Percentiles rank a stretch among this genome's conserved stretches.
phyloP scores from a whole-genome alignment of 495 filamentous ascomycete species.

The Podospora anserina region DNA sequence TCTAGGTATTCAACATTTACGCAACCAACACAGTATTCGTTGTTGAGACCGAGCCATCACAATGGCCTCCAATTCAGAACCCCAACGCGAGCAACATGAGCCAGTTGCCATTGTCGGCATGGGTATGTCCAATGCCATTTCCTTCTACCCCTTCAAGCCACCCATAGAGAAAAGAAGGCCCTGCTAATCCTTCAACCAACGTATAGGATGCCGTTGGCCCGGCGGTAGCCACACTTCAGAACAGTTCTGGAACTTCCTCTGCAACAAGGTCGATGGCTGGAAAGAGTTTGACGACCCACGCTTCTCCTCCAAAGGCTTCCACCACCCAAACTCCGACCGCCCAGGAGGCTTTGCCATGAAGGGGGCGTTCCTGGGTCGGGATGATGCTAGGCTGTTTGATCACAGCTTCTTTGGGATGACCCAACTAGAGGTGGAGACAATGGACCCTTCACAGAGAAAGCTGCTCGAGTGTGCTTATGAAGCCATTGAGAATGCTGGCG shows the following conservation, averaged over 20 bases:
- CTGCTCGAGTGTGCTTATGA: background rate
- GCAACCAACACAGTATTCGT: no score
- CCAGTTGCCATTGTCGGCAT: constrained; percentile 1
- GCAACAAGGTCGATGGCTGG: background rate
- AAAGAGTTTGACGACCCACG: background rate
- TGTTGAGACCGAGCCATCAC: background rate
- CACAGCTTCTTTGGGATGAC: background rate
- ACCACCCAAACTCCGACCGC: background rate
- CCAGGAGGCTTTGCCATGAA: background rate
- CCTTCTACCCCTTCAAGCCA: background rate
- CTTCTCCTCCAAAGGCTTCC: background rate
- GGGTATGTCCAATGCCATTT: background rate
- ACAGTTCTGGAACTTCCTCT: background rate
- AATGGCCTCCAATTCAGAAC: background rate
- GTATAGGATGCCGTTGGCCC: background rate
- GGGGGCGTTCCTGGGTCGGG: background rate
- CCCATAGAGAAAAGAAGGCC: background rate
- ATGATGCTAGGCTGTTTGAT: background rate
- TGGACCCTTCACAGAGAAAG: background rate
- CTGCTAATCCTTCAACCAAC: background rate
- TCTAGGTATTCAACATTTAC: background rate
- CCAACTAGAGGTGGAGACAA: background rate
- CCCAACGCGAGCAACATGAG: background rate
- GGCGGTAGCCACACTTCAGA: background rate
- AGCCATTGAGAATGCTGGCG: background rate